Base-by-base conservation (phyloP, 108 stramenopile genomes). In the Seminavis robusta region DNA sequence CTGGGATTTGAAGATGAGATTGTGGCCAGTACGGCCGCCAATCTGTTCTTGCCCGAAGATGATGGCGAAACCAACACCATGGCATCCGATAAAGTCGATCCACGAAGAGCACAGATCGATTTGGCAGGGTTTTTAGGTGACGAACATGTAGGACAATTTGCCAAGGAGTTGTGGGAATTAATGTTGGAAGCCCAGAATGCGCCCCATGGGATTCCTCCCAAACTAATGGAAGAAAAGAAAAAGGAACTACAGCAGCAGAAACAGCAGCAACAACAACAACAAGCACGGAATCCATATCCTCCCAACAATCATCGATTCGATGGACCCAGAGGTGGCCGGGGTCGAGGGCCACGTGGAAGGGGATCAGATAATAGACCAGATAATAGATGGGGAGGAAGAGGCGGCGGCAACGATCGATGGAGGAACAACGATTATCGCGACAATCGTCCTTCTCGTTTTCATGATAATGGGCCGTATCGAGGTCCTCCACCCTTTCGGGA, bases 1-100 rank as follows among this genome's bases (percentile, higher is more conserved):
- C 59, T 88, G 26, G 92, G 92, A 32, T 94, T 94, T 67, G 92
- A 94, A 19, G 92, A 94, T 66, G 92, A 94, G 44, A 94, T 94
- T 66, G 92, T 94, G 0, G 33, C 67, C 19, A 68, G 66, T 26
- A 94, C 74, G 34, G 88, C 88, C 1, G 75, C 83, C 23, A 85
- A 94, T 67, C 51, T 94, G 23, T 94, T 94, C 66, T 55, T 94
- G 29, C 87, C 87, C 2, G 69, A 74, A 25, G 54, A 59, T 9
- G 52, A 36, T 27, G 60, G 46, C 32, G 33, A 13, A 25, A 29
- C 44, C 21, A n/a, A n/a, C n/a, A 32, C 51, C 3, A 27, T 30
- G 10, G 17, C 31, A 3, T 23, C 9, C 10, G 49, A 40, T 13
- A 64, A 49, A 36, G 76, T 85, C 0, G 92, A 94, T 61, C 86